These are phyloP conservation scores for Metarhizium guizhouense DNA, from an alignment of 2,329 filamentous ascomycete species.

Conservation along the genomic window DNA sequence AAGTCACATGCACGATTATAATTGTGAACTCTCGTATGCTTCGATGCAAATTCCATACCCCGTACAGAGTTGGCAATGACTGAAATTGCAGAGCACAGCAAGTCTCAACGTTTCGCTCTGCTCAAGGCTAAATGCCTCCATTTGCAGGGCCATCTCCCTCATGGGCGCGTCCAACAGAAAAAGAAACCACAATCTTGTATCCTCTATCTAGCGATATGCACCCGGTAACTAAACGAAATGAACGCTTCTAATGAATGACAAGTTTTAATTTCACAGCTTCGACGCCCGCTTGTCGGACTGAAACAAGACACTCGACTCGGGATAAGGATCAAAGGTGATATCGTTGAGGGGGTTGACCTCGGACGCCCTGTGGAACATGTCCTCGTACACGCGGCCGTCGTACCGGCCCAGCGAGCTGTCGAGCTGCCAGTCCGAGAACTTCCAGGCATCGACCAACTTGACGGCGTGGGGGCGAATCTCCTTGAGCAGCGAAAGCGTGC, in stretches of 20 bases:
- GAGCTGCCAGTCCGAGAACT: constrained; percentile 70
- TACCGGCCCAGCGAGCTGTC: constrained; percentile 61
- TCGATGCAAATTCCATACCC: too few species aligned
- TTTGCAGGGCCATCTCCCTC: too few species aligned
- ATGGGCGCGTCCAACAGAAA: background rate
- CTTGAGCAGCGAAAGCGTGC: constrained; percentile 60
- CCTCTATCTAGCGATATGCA: too few species aligned
- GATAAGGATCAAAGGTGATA: constrained; percentile 64
- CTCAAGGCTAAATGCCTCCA: too few species aligned
- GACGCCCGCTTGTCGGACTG: constrained; percentile 4
- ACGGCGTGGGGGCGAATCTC: constrained; percentile 68
- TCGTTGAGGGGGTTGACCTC: constrained; percentile 67
- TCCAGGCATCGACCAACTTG: constrained; percentile 63
- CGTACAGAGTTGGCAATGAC: too few species aligned
- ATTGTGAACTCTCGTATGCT: too few species aligned
- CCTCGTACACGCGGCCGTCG: constrained; percentile 70
- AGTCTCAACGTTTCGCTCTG: too few species aligned
- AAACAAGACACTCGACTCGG: constrained; percentile 29
- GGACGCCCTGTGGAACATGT: constrained; percentile 64
- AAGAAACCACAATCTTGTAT: background rate
- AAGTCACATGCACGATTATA: too few species aligned
- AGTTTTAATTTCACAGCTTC: constrained; percentile 7
- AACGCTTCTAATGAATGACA: background rate
- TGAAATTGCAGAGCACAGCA: too few species aligned
- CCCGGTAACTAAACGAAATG: background rate